A percentile compares a stretch with the other conserved stretches of the same genome.
Conservation (phyloP, 169 alveolate genomes). For the Eimeria praecox region DNA sequence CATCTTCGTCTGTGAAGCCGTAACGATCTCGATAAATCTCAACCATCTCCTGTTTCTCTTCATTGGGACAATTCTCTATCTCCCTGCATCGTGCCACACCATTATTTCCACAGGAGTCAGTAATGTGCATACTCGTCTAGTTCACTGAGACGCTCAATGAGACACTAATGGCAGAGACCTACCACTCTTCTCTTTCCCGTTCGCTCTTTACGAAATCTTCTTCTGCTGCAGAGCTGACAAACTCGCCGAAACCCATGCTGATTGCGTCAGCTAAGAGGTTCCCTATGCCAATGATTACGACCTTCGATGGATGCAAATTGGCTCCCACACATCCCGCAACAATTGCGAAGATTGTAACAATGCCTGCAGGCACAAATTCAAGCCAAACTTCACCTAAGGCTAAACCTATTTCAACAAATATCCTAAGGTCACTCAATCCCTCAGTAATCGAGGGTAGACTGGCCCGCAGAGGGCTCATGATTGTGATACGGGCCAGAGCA, state of each 20-base stretch:
- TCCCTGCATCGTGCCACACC: constrained; percentile 87
- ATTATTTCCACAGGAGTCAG: neutral
- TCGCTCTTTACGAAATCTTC: constrained; percentile 89
- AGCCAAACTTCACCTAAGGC: too few species aligned
- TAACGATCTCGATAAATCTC: constrained; percentile 91
- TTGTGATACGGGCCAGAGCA: neutral
- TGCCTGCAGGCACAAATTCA: constrained; percentile 83
- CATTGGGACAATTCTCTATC: constrained; percentile 93
- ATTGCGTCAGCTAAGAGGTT: constrained; percentile 94
- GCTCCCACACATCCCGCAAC: constrained; percentile 96
- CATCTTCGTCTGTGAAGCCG: constrained; percentile 92
- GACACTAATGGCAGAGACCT: neutral
- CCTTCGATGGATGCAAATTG: constrained; percentile 91
- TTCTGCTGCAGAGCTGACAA: constrained; percentile 91
- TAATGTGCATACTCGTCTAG: neutral
- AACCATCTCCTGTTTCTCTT: constrained; percentile 93
- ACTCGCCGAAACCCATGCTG: constrained; percentile 95
- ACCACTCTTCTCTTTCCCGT: constrained; percentile 90
- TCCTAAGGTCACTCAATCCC: neutral
- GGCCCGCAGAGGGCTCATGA: neutral
- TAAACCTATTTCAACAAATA: neutral
- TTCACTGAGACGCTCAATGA: neutral
- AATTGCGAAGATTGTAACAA: constrained; percentile 93
- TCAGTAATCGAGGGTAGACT: neutral
- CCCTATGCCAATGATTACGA: constrained; percentile 92